A percentile compares a stretch with the other conserved stretches of the same genome.
Evolutionary conservation across 2,329 filamentous ascomycete genomes (phyloP).

Genomic region (Epicoccum sorghinum): DNA sequence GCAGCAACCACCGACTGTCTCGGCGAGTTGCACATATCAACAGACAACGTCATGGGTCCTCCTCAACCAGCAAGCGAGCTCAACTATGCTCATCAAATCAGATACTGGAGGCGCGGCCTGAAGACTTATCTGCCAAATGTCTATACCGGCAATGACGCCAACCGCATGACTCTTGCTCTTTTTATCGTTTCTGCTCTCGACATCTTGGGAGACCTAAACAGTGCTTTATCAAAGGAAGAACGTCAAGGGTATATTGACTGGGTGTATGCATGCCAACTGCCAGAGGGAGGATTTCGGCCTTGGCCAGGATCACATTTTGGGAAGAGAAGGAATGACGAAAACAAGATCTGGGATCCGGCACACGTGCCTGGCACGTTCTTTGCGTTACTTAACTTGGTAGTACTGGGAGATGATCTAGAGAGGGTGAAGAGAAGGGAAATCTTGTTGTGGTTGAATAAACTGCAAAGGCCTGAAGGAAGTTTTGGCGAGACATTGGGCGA

Average conservation of each 20-base stretch:
- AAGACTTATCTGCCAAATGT: conserved; percentile 78
- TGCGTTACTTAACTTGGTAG: conserved; percentile 75
- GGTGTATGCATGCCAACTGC: conserved; percentile 87
- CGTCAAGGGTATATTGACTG: conserved; percentile 68
- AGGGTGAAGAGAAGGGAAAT: conserved; percentile 72
- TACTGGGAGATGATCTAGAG: conserved; percentile 64
- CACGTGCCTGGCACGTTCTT: conserved; percentile 91
- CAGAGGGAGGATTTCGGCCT: conserved; percentile 85
- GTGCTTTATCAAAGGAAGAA: conserved; percentile 60
- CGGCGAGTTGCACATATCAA: conserved; percentile 6
- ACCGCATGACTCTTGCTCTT: conserved; percentile 85
- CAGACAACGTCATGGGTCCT: conserved; percentile 11
- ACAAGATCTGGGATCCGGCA: conserved; percentile 71
- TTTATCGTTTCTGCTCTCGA: conserved; percentile 89
- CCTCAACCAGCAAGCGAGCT: conserved; percentile 23
- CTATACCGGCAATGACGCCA: conserved; percentile 90
- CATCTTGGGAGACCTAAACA: conserved; percentile 70
- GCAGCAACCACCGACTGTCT: conserved; percentile 9
- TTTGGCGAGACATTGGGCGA: conserved; percentile 82
- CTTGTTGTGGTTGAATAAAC: conserved; percentile 72
- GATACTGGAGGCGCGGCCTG: conserved; percentile 91
- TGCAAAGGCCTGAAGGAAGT: conserved; percentile 86
- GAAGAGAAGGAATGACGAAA: conserved; percentile 55
- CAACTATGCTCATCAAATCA: conserved; percentile 66
- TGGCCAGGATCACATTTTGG: conserved; percentile 72